phyloP scores from a whole-genome alignment of 2,329 filamentous ascomycete species.

The Penicillium sp. region DNA sequence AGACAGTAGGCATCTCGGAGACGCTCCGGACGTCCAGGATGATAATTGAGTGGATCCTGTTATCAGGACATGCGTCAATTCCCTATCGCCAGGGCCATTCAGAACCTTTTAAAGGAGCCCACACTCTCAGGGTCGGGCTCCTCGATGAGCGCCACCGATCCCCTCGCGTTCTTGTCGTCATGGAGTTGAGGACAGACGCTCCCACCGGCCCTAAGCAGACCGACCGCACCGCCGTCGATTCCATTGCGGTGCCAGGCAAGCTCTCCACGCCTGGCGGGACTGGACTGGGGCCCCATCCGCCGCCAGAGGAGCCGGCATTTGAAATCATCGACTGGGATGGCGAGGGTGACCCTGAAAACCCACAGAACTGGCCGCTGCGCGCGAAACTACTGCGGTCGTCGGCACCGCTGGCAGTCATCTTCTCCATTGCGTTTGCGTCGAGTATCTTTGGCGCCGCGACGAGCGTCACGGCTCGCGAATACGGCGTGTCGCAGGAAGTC shows the following conservation, averaged over 20 bases:
- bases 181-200: neutral
- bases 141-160: neutral
- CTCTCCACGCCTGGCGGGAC: neutral
- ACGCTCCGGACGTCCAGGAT: neutral
- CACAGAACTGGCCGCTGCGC: conserved; percentile 33
- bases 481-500: conserved; percentile 45
- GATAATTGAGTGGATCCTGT: conserved; percentile 1
- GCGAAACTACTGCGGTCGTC: conserved; percentile 25
- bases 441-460: conserved; percentile 46
- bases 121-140: no score
- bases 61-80: conserved; percentile 5
- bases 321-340: conserved; percentile 26
- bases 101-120: neutral
- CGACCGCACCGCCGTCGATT: conserved; percentile 1
- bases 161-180: neutral
- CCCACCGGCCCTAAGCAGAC: neutral
- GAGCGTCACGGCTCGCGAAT: conserved; percentile 39
- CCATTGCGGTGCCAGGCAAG: conserved; percentile 3
- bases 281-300: neutral
- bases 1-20: conserved; percentile 4
- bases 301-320: conserved; percentile 2
- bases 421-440: conserved; percentile 46
- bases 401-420: conserved; percentile 35
- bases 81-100: conserved; percentile 2
- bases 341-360: conserved; percentile 32